Evolutionary conservation across 768 basidiomycete species (phyloP), one percentile per base, ranked within the genome.

Genomic region (Phylloporus arenicola): DNA sequence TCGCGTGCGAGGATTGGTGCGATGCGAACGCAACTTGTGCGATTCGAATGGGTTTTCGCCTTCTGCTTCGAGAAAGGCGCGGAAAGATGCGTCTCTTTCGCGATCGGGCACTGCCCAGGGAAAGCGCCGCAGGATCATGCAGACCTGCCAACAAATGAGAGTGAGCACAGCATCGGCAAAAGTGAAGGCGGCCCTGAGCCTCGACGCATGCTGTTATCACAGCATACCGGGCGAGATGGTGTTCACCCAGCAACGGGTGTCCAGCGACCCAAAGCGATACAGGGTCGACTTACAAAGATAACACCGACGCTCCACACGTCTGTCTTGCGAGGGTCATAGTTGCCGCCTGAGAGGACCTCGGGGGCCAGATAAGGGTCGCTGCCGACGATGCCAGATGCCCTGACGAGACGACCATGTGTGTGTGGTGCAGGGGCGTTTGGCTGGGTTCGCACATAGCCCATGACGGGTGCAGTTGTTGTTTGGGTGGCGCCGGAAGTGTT

Each of bases 271-370:
- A 45, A 33, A 14, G 19, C 24, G 16, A 43, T 12, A 16, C 4
- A 13, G 22, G 16, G 24, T n/a, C 8, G 17, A 69, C 65, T 63
- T 76, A 98, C 82, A 75, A 99, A 97, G 62, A 99, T 99, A 68
- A 99, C 92, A 47, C 91, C 96, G 33, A 95, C 84, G 59, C 88
- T 89, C 96, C 96, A 99, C 22, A 99, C 96, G 68, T 99, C 96
- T 13, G 94, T 92, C 74, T 97, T 92, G 63, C 94, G 80, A 12
- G 96, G 95, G 68, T 99, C 96, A 70, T 99, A 98, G 11, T 74
- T 73, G 41, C 87, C 81, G 48, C 81, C 79, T 29, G 67, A 73
- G 50, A 98, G 79, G 14, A 99, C 96, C 68, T 99, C 96, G 2
- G 96, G 96, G 0, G 96, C 96, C 30, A 98, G 84, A 75, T 98